Evolutionary conservation across 106 monocot genomes (phyloP), one percentile per base, ranked within the genome.

Genomic region (Acanthochlamys bracteata): DNA sequence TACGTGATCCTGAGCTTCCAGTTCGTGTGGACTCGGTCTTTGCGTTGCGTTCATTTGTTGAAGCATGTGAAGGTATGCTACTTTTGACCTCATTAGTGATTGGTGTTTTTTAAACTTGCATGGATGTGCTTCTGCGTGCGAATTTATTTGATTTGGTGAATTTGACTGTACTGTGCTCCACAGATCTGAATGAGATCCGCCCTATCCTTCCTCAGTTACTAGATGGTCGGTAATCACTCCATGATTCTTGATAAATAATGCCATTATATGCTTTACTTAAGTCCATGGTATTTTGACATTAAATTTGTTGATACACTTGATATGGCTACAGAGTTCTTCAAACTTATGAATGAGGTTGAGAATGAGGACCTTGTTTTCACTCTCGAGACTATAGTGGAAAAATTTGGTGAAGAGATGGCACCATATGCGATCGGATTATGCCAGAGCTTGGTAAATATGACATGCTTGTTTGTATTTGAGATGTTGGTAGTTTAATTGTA

Each of bases 371-470:
- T 98, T 74, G 96, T 98, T 3, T 91, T 91, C 65, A 98, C 91
- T 60, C 88, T 98, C 54, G 96, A 98, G 71, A 91, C 96, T 2
- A 85, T 98, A 59, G 96, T 98, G 45, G 96, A 91, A 68, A 98
- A 91, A 68, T 98, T 98, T 82, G 96, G 96, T 74, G 96, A 98
- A 73, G 96, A 98, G 76, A 98, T 98, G 91, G 86, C 96, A 33
- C 91, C 96, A 22, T 98, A 91, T 83, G 96, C 96, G 67, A 39
- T 91, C 73, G 96, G 96, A 4, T 73, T 98, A 72, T 98, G 96
- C 63, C 91, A 98, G 55, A 98, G 88, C 74, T 68, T 98, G 85
- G 96, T 98, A 81, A 47, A 22, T 46, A 46, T 8, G 45, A 14
- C 45, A 46, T 46, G 11, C 14, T 46, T 46, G 14, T 46, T 46